These are phyloP conservation scores for Plectosphaerella cucumerina DNA, from an alignment of 2,329 filamentous ascomycete genomes.

Conservation along the genomic window DNA sequence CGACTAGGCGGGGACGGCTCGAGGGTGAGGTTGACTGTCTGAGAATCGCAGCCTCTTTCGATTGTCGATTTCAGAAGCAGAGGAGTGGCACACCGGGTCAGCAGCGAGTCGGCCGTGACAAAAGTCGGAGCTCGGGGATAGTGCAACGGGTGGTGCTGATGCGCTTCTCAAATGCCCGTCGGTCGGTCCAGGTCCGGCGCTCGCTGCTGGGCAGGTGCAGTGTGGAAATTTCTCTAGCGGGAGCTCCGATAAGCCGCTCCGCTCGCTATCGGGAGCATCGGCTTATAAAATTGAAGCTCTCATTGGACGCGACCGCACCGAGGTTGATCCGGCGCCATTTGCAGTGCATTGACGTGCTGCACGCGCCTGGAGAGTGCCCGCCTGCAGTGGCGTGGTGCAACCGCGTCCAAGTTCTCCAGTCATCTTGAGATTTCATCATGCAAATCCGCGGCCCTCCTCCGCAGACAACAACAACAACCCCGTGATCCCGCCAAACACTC, in stretches of 20 bases:
- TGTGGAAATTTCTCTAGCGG: slow-evolving; percentile 11
- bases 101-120: neutral
- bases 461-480: neutral
- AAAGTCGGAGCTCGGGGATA: neutral
- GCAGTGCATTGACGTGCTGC: neutral
- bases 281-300: slow-evolving; percentile 6
- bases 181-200: slow-evolving; percentile 5
- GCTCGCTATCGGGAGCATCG: slow-evolving; percentile 17
- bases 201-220: slow-evolving; percentile 10
- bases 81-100: neutral
- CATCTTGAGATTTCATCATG: slow-evolving; percentile 21
- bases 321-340: neutral
- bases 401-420: slow-evolving; percentile 7
- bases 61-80: neutral
- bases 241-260: slow-evolving; percentile 16
- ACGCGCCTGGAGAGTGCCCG: neutral
- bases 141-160: slow-evolving; percentile 1
- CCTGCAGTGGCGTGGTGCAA: neutral
- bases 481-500: slow-evolving; percentile 1
- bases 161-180: slow-evolving; percentile 8
- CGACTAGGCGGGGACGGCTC: neutral
- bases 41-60: neutral
- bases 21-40: neutral
- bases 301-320: neutral
- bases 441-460: slow-evolving; percentile 13